A percentile compares a stretch with the other conserved stretches of the same genome.
phyloP scores from a whole-genome alignment of 2,329 filamentous ascomycete species.

The Colletotrichum sp. region DNA sequence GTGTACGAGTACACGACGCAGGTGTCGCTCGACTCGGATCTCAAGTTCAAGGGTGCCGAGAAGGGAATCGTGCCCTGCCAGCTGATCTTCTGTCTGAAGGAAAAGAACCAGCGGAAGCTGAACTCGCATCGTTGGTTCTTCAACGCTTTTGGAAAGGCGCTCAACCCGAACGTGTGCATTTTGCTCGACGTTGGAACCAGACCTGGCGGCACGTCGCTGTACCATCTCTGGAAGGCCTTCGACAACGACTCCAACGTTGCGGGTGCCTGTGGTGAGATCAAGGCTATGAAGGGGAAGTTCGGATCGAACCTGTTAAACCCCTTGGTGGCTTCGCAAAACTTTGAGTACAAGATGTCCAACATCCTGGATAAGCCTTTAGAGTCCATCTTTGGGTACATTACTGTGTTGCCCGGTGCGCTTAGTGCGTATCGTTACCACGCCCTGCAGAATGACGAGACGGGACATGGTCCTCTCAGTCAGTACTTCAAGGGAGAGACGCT shows the following conservation, averaged over 20 bases:
- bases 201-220: conserved; percentile 87
- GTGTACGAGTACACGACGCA: conserved; percentile 99
- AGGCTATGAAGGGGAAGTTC: conserved; percentile 89
- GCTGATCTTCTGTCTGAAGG: conserved; percentile 98
- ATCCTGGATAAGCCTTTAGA: conserved; percentile 97
- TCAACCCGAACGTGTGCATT: conserved; percentile 97
- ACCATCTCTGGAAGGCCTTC: conserved; percentile 98
- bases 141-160: conserved; percentile 91
- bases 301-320: conserved; percentile 89
- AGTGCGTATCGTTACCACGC: conserved; percentile 97
- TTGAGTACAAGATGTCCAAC: conserved; percentile 99
- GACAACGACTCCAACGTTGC: conserved; percentile 97
- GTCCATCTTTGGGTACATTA: conserved; percentile 98
- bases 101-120: conserved; percentile 96
- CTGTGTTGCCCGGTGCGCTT: conserved; percentile 91
- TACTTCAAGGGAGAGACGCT: conserved; percentile 99
- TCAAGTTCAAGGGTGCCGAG: conserved; percentile 99
- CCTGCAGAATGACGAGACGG: conserved; percentile 94
- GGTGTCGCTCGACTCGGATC: conserved; percentile 90
- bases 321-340: conserved; percentile 95
- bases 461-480: conserved; percentile 92
- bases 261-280: conserved; percentile 96
- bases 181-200: conserved; percentile 95
- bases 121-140: conserved; percentile 99
- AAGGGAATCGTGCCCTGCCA: conserved; percentile 98